These are phyloP conservation scores for Xerocomellus amylosporus DNA, from an alignment of 768 basidiomycete species.

Conservation along the genomic window DNA sequence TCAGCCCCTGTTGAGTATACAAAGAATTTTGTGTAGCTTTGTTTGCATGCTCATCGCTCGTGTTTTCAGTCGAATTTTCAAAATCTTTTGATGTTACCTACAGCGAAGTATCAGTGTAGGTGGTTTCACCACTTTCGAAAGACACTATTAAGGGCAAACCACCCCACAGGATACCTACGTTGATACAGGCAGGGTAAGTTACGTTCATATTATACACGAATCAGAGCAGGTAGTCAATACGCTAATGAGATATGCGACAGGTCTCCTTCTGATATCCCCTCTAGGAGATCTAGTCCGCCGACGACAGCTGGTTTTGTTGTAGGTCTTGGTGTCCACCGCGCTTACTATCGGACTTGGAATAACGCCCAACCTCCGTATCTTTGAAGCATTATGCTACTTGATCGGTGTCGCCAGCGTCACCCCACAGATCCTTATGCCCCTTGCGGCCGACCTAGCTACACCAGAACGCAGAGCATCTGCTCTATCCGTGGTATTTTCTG, in stretches of 20 bases:
- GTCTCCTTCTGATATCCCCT: constrained; percentile 74
- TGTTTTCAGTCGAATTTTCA: constrained; percentile 33
- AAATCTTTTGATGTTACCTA: constrained; percentile 40
- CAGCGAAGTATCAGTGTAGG: constrained; percentile 34
- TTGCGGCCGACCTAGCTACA: constrained; percentile 80
- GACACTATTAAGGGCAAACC: not conserved
- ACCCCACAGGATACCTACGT: constrained; percentile 53
- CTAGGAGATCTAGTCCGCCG: constrained; percentile 81
- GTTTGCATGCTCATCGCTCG: not conserved
- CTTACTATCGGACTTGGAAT: constrained; percentile 73
- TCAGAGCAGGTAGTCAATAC: not conserved
- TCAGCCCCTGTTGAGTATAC: constrained; percentile 72
- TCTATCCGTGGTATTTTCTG: constrained; percentile 69
- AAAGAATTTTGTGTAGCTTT: not conserved
- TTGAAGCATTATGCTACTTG: constrained; percentile 68
- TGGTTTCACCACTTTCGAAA: not conserved
- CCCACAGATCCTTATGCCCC: constrained; percentile 70
- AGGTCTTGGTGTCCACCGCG: constrained; percentile 50
- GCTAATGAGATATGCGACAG: constrained; percentile 58
- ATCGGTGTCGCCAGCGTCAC: constrained; percentile 70
- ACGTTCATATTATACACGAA: not conserved
- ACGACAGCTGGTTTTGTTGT: constrained; percentile 61
- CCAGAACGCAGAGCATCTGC: constrained; percentile 70
- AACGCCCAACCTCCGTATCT: constrained; percentile 54
- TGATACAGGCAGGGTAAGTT: constrained; percentile 63